phyloP scores from a whole-genome alignment of 345 rosid genomes.

The Atalantia buxifolia region DNA sequence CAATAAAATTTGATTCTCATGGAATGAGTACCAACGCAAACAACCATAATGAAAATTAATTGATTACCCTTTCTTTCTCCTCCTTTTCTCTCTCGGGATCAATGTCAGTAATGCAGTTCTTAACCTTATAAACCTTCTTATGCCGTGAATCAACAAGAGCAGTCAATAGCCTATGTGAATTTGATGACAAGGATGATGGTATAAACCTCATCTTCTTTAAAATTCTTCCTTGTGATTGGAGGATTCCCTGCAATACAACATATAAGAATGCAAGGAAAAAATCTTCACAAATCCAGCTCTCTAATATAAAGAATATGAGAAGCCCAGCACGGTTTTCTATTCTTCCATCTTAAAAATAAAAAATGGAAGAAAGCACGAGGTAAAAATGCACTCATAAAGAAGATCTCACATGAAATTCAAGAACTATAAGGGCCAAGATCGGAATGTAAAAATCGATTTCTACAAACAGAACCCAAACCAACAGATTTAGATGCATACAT shows the following conservation, averaged over 20 bases:
- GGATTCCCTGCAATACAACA: conserved; percentile 70
- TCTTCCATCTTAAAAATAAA: background rate
- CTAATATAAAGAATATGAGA: background rate
- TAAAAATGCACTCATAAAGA: conserved; percentile 5
- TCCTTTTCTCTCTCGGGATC: conserved; percentile 99
- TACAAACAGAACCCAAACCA: conserved; percentile 6
- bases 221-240: conserved; percentile 98
- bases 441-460: background rate
- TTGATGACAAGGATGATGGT: conserved; percentile 91
- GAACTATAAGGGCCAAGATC: background rate
- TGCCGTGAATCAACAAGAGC: conserved; percentile 96
- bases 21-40: background rate
- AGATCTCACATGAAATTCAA: background rate
- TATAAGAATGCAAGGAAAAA: conserved; percentile 5
- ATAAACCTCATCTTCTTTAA: conserved; percentile 89
- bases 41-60: conserved; percentile 14
- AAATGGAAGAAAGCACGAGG: background rate
- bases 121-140: conserved; percentile 80
- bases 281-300: background rate
- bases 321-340: background rate
- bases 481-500: background rate
- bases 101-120: conserved; percentile 94
- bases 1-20: conserved; percentile 2
- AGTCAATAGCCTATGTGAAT: conserved; percentile 87
- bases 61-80: conserved; percentile 84